These are phyloP conservation scores for Patellifolia procumbens DNA, from an alignment of 179 eudicot species.

Conservation along the genomic window DNA sequence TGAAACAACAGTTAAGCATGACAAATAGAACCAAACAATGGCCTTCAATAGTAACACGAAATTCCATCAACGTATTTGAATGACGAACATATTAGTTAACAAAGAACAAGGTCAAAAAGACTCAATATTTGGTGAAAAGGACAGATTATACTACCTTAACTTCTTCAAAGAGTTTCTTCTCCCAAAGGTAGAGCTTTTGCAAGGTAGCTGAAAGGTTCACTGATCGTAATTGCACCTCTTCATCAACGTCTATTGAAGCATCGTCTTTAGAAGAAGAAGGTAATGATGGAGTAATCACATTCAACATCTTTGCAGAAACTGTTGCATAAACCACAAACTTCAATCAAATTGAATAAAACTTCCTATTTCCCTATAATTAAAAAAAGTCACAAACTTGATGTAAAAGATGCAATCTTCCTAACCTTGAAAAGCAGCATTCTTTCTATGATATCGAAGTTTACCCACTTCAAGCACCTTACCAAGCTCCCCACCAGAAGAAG, in stretches of 20 bases:
- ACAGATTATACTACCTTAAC: constrained; percentile 76
- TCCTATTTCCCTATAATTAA: background rate
- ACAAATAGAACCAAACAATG: background rate
- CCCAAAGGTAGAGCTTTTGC: constrained; percentile 75
- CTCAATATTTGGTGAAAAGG: background rate
- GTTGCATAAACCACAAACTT: constrained; percentile 25
- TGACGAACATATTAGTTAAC: background rate
- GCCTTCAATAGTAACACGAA: background rate
- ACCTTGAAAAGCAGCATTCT: constrained; percentile 41
- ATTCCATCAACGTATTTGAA: constrained; percentile 1
- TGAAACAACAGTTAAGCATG: background rate
- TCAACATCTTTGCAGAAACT: constrained; percentile 88
- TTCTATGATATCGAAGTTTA: constrained; percentile 57
- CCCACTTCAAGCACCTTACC: constrained; percentile 80
- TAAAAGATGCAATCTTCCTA: background rate
- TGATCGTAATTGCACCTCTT: background rate
- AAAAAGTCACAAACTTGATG: background rate
- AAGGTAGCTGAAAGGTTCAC: background rate
- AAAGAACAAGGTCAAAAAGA: background rate
- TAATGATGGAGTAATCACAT: constrained; percentile 58
- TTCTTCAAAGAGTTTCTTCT: constrained; percentile 91
- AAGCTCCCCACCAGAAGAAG: constrained; percentile 63
- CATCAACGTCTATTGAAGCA: background rate
- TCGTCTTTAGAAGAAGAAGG: constrained; percentile 51
- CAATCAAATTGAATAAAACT: background rate